phyloP scores from a whole-genome alignment of 2,329 filamentous ascomycete genomes.

The Cladosporium phlei region DNA sequence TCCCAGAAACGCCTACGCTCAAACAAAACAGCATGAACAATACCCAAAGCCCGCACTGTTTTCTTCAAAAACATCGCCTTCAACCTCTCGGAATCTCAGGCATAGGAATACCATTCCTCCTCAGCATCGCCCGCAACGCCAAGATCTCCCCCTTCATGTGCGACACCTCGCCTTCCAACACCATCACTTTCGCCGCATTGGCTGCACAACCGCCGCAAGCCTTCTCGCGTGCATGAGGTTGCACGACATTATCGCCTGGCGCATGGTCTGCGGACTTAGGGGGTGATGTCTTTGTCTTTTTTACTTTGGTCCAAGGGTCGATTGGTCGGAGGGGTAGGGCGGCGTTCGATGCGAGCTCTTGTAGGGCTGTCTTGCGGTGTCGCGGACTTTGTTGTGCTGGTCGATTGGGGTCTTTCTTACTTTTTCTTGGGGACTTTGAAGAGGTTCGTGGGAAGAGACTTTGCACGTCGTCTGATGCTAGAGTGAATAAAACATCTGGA shows the following conservation, averaged over 20 bases:
- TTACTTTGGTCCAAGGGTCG: slow-evolving; percentile 8
- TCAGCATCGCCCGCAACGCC: slow-evolving; percentile 23
- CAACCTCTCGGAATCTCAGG: slow-evolving; percentile 18
- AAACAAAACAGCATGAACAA: too few relatives aligned
- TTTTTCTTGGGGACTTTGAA: slow-evolving; percentile 14
- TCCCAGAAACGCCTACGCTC: too few relatives aligned
- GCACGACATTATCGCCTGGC: background rate
- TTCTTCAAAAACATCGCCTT: slow-evolving; percentile 27
- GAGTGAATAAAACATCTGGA: slow-evolving; percentile 17
- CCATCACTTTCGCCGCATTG: slow-evolving; percentile 17
- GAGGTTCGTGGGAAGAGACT: slow-evolving; percentile 27
- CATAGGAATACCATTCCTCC: slow-evolving; percentile 20
- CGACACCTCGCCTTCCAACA: slow-evolving; percentile 25
- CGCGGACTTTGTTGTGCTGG: background rate
- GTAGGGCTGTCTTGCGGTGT: slow-evolving; percentile 9
- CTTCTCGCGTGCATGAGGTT: background rate
- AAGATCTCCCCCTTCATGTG: slow-evolving; percentile 25
- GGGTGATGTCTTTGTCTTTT: slow-evolving; percentile 15
- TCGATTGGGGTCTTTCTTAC: background rate
- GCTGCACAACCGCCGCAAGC: slow-evolving; percentile 17
- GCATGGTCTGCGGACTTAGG: background rate
- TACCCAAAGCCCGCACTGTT: too few relatives aligned
- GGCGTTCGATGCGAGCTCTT: slow-evolving; percentile 15
- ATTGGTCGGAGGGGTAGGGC: slow-evolving; percentile 4
- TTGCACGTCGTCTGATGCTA: slow-evolving; percentile 23